Base-by-base conservation (phyloP, 2,329 filamentous ascomycete species). In the Colletotrichum sp. region DNA sequence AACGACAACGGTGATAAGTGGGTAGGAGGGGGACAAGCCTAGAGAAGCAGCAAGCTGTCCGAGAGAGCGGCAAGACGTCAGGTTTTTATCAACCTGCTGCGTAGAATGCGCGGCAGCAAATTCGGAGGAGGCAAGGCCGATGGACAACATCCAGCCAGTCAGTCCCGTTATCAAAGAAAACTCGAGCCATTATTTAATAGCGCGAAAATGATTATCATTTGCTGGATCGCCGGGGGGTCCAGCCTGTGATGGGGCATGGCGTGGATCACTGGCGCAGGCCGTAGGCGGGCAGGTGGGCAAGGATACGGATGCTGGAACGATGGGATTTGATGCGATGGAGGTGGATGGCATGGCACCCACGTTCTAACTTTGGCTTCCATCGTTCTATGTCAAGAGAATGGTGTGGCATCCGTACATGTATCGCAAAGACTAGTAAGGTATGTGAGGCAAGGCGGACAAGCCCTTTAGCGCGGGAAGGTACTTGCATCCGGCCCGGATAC, bases 141-240 rank as follows among this genome's bases (percentile, higher is more conserved):
- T 55, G 52, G 65, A 66, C 68, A 70, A 57, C 44, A 32, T 26
- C 26, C 15, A 69, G 52, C n/a, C 59, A 64, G 72, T 36, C 67
- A 66, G 34, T 63, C 62, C 60, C 70, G 49, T 77, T 77, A 77
- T 75, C 75, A 67, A 67, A 70, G 36, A 68, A 77, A 71, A 74
- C 21, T 78, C 75, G 49, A 72, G 68, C 75, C 71, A 76, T 72
- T 76, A 72, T 69, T 55, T 71, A 77, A 69, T 76, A 69, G 77
- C 70, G 72, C 26, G 69, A 77, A 72, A 64, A 59, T 34, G 69
- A 63, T 69, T 75, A 77, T 72, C 72, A 77, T 76, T 77, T 76
- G 69, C 76, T 78, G 63, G 65, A 77, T 73, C 69, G 26, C 52
- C 64, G 62, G 28, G 71, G 69, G 69, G 24, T 26, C 26, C 28